phyloP scores from a whole-genome alignment of 73 alveolate genomes.

The Halteria grandinella region DNA sequence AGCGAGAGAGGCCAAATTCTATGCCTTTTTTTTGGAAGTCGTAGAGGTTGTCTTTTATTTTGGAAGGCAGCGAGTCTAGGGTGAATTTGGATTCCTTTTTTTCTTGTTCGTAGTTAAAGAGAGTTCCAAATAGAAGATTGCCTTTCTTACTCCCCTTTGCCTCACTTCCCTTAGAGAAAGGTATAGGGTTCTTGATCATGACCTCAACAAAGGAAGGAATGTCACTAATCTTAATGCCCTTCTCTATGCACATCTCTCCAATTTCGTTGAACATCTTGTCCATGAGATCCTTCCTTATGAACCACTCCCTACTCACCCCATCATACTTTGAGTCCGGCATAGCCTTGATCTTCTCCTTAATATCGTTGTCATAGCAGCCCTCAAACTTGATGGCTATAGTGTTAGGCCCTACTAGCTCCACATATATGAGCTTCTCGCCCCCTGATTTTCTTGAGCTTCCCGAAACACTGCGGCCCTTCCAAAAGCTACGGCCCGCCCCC shows the following conservation, averaged over 20 bases:
- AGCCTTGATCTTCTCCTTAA: slow-evolving; percentile 40
- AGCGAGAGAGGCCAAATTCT: slow-evolving; percentile 78
- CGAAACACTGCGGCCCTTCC: slow-evolving; percentile 17
- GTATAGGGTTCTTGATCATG: not conserved
- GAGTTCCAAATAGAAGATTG: no score
- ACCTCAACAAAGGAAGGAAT: slow-evolving; percentile 25
- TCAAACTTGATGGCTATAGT: slow-evolving; percentile 37
- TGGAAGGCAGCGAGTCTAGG: no score
- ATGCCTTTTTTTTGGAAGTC: slow-evolving; percentile 87
- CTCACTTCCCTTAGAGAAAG: slow-evolving; percentile 4
- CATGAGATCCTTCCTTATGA: slow-evolving; percentile 11
- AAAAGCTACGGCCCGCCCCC: slow-evolving; percentile 23
- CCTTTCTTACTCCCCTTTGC: no score
- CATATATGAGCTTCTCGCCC: slow-evolving; percentile 23
- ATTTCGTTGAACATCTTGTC: not conserved
- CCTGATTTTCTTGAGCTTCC: slow-evolving; percentile 12
- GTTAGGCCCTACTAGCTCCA: slow-evolving; percentile 40
- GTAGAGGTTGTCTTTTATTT: slow-evolving; percentile 70
- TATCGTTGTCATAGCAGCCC: slow-evolving; percentile 38
- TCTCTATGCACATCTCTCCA: slow-evolving; percentile 3
- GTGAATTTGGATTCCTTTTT: no score
- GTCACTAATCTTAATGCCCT: slow-evolving; percentile 2
- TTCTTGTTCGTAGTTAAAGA: no score
- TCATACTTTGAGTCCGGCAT: slow-evolving; percentile 34
- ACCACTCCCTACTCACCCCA: slow-evolving; percentile 2